A percentile compares a stretch with the other conserved stretches of the same genome.
Evolutionary conservation across 257 asterid genomes (phyloP).

Genomic region (Ilex asprella): DNA sequence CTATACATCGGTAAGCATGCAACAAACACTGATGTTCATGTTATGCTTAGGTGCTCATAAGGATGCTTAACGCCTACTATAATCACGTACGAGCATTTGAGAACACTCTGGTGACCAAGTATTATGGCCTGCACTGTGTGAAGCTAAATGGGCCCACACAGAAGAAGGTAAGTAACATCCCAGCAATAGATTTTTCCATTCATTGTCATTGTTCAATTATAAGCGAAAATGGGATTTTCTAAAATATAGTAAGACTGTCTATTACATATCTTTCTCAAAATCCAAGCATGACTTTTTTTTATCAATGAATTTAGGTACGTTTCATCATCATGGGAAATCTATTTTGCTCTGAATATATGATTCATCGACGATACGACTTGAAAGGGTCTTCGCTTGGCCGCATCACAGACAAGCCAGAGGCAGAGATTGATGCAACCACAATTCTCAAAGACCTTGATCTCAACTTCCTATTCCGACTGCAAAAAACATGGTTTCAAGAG

Average conservation of each 20-base stretch:
- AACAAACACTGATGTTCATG: not conserved
- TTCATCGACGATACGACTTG: slow-evolving; percentile 22
- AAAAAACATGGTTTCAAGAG: slow-evolving; percentile 16
- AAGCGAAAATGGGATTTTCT: not conserved
- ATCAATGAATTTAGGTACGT: slow-evolving; percentile 12
- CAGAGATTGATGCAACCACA: slow-evolving; percentile 21
- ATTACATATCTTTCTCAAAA: not conserved
- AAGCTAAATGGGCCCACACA: slow-evolving; percentile 51
- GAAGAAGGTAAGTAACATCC: slow-evolving; percentile 31
- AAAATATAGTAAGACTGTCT: no score
- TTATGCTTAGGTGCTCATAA: slow-evolving; percentile 51
- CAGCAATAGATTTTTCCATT: not conserved
- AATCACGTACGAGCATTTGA: slow-evolving; percentile 50
- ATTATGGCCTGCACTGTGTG: slow-evolving; percentile 67
- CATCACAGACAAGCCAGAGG: slow-evolving; percentile 19
- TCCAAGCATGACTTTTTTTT: not conserved
- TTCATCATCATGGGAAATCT: slow-evolving; percentile 26
- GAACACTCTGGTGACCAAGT: slow-evolving; percentile 60
- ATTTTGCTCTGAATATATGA: slow-evolving; percentile 19
- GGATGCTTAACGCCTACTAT: slow-evolving; percentile 63
- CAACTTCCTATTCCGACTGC: slow-evolving; percentile 19
- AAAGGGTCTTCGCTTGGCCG: slow-evolving; percentile 28
- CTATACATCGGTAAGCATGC: no score
- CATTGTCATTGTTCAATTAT: not conserved
- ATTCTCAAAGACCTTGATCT: slow-evolving; percentile 28